Conservation (phyloP, 1,284 basidiomycete genomes). For the Leccinum pachyderme region DNA sequence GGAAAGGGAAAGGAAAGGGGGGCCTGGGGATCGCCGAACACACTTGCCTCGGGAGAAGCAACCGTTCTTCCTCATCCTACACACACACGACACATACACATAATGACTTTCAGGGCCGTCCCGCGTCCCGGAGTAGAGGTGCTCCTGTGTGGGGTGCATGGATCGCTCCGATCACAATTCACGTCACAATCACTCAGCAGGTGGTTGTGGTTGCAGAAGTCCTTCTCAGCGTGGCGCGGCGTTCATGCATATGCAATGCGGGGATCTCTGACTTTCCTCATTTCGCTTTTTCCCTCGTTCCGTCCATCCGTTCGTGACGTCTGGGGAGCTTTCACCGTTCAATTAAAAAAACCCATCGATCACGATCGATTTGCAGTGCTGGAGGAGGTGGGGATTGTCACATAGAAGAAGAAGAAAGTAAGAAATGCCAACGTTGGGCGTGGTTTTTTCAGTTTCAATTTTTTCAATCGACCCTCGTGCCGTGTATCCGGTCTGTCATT, state of each 20-base stretch:
- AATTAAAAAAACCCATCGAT: neutral
- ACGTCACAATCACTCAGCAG: neutral
- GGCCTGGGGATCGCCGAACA: neutral
- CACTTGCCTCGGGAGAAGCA: neutral
- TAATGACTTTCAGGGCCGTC: neutral
- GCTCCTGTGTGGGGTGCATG: neutral
- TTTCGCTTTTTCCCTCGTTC: neutral
- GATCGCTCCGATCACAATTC: neutral
- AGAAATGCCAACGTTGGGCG: neutral
- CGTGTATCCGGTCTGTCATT: neutral
- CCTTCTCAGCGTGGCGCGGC: neutral
- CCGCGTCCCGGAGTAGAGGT: neutral
- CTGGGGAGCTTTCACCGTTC: neutral
- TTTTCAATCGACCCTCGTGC: neutral
- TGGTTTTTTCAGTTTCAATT: neutral
- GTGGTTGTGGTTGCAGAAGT: neutral
- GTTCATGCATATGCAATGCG: neutral
- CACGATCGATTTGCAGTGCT: neutral
- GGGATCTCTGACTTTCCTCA: neutral
- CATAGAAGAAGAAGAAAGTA: neutral
- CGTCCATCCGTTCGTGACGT: neutral
- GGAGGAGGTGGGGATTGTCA: neutral
- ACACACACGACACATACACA: neutral
- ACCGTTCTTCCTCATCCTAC: neutral
- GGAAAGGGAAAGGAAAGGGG: neutral